These are phyloP conservation scores for Neoscytalidium dimidiatum DNA, from an alignment of 2,329 filamentous ascomycete species.

Conservation along the genomic window DNA sequence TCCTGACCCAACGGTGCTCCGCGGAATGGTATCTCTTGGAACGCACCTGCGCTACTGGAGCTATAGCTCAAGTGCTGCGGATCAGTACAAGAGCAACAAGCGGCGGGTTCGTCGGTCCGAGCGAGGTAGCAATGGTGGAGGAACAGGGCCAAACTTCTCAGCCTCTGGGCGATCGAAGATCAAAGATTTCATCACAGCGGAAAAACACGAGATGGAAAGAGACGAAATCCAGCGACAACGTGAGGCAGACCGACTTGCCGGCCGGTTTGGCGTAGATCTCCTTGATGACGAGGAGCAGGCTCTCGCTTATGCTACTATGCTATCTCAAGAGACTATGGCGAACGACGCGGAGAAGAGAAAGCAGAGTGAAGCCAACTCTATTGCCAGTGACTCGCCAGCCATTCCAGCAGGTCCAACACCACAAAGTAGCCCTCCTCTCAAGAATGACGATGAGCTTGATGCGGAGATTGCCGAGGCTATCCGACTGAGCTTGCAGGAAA, in stretches of 20 bases:
- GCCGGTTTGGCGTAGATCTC: conserved; percentile 82
- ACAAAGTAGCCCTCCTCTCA: conserved; percentile 30
- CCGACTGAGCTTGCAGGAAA: conserved; percentile 48
- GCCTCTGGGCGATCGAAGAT: conserved; percentile 69
- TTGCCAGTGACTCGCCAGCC: conserved; percentile 37
- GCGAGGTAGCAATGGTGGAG: conserved; percentile 60
- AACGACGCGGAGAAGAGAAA: conserved; percentile 50
- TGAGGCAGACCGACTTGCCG: conserved; percentile 70
- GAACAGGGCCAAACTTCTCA: conserved; percentile 54
- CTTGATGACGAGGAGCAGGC: conserved; percentile 63
- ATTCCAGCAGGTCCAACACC: conserved; percentile 33
- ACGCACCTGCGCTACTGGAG: conserved; percentile 90
- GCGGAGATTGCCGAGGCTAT: conserved; percentile 65
- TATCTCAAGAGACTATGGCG: conserved; percentile 61
- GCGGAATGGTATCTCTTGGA: conserved; percentile 85
- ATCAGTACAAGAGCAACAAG: conserved; percentile 74
- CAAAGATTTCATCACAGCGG: conserved; percentile 81
- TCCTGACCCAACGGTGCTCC: conserved; percentile 79
- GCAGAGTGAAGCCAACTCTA: conserved; percentile 40
- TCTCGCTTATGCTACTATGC: conserved; percentile 62
- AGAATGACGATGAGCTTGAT: conserved; percentile 53
- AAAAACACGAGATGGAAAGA: conserved; percentile 75
- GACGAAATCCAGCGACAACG: conserved; percentile 69
- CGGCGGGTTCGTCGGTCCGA: conserved; percentile 73
- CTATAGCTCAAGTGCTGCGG: conserved; percentile 78